Evolutionary conservation across 352 stramenopile species (phyloP).

Genomic region (Pythium vanterpoolii): DNA sequence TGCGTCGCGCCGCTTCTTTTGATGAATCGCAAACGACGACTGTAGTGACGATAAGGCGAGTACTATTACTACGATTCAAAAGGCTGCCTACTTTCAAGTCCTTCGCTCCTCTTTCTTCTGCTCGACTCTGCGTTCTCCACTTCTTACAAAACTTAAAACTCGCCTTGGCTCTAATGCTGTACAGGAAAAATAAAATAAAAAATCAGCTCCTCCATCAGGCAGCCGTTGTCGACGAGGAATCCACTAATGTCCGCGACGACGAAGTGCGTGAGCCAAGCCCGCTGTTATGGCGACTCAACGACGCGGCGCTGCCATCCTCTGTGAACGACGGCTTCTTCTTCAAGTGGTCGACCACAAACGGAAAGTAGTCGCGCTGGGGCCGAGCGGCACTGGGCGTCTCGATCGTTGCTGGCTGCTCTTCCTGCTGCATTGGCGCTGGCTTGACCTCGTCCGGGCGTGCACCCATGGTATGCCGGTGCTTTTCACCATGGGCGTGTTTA

Average conservation of each 20-base stretch:
- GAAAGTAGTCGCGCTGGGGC: constrained; percentile 17
- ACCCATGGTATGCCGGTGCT: constrained; percentile 16
- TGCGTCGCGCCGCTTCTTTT: too few relatives aligned
- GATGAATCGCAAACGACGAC: too few relatives aligned
- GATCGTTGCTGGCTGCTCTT: neutral
- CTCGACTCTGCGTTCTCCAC: neutral
- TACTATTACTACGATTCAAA: constrained; percentile 2
- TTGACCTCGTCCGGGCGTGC: constrained; percentile 6
- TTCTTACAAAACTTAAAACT: constrained; percentile 10
- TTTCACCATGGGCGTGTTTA: neutral
- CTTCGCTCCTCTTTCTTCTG: neutral
- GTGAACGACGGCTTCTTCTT: constrained; percentile 19
- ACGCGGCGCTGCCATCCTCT: neutral
- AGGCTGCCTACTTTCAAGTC: too few relatives aligned
- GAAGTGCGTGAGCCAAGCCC: neutral
- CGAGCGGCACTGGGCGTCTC: neutral
- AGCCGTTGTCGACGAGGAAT: neutral
- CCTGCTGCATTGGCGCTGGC: neutral
- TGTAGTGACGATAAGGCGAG: too few relatives aligned
- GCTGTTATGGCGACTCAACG: constrained; percentile 3
- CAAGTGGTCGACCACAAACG: constrained; percentile 24
- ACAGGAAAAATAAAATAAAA: constrained; percentile 6
- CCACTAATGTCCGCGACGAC: constrained; percentile 3
- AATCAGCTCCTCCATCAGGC: neutral
- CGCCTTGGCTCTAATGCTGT: constrained; percentile 7